Conservation (phyloP, 2,329 filamentous ascomycete genomes). For the Colletotrichum tofieldiae region DNA sequence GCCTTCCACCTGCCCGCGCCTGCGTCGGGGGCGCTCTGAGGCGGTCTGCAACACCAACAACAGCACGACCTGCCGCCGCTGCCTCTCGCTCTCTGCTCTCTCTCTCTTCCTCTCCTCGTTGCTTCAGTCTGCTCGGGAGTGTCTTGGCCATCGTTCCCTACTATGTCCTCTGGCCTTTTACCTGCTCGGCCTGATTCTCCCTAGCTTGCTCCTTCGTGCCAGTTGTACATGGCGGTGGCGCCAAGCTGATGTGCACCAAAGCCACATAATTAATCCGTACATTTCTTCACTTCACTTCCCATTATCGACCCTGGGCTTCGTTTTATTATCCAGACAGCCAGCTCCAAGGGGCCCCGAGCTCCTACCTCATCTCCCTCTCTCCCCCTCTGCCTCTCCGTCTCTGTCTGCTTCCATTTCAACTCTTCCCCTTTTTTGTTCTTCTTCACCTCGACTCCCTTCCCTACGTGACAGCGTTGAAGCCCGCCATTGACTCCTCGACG, state of each 20-base stretch:
- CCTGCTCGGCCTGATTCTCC: constrained; percentile 12
- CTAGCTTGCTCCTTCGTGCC: constrained; percentile 39
- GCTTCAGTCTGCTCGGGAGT: neutral
- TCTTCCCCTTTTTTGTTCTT: constrained; percentile 6
- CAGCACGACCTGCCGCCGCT: neutral
- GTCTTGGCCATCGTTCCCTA: neutral
- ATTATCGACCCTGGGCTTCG: constrained; percentile 32
- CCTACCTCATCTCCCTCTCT: constrained; percentile 15
- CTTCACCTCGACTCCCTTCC: neutral
- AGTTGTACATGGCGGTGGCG: constrained; percentile 33
- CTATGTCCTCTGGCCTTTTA: constrained; percentile 1
- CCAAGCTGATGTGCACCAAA: constrained; percentile 34
- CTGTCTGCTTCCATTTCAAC: neutral
- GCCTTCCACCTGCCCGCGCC: neutral
- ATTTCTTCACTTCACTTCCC: constrained; percentile 26
- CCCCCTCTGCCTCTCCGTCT: neutral
- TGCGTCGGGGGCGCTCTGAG: neutral
- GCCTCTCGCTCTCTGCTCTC: constrained; percentile 7
- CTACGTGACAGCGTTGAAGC: neutral
- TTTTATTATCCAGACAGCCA: constrained; percentile 33
- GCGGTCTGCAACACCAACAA: constrained; percentile 4
- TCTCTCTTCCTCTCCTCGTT: constrained; percentile 5
- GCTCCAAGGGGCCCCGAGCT: constrained; percentile 20
- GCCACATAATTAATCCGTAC: constrained; percentile 42
- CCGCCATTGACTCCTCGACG: neutral